Evolutionary conservation across 2,329 filamentous ascomycete species (phyloP).

Genomic region (Ampelomyces quisqualis): DNA sequence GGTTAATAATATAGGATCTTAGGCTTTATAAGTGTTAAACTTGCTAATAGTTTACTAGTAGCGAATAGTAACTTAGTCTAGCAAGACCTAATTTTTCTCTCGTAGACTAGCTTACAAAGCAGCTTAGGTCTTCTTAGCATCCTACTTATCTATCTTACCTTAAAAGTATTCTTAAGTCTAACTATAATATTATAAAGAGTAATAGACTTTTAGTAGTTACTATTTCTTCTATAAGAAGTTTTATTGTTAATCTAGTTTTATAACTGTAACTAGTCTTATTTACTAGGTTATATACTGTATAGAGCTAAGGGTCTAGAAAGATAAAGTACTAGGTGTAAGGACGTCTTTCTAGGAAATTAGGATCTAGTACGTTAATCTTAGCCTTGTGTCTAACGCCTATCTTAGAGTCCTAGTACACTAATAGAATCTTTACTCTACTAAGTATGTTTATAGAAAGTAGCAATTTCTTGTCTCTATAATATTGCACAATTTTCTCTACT

Average conservation of each 20-base stretch:
- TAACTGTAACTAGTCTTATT: constrained; percentile 12
- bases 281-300: constrained; percentile 5
- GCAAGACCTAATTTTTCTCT: constrained; percentile 4
- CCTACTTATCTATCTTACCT: constrained; percentile 7
- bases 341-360: constrained; percentile 3
- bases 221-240: constrained; percentile 8
- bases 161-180: constrained; percentile 12
- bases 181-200: constrained; percentile 12
- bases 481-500: constrained; percentile 11
- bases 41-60: neutral
- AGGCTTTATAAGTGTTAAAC: too few relatives aligned
- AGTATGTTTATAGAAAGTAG: constrained; percentile 10
- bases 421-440: constrained; percentile 7
- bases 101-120: constrained; percentile 6
- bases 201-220: constrained; percentile 12
- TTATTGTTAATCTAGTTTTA: constrained; percentile 15
- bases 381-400: constrained; percentile 5
- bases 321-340: constrained; percentile 9
- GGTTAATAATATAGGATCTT: too few relatives aligned
- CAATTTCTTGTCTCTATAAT: constrained; percentile 5
- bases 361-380: constrained; percentile 10
- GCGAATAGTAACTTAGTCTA: neutral
- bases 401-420: constrained; percentile 16
- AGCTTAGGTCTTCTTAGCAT: constrained; percentile 9
- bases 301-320: constrained; percentile 9